Percentiles rank a stretch among this genome's conserved stretches.
These are phyloP conservation scores for Boletus huronensis DNA, from an alignment of 768 basidiomycete species.

Conservation along the genomic window DNA sequence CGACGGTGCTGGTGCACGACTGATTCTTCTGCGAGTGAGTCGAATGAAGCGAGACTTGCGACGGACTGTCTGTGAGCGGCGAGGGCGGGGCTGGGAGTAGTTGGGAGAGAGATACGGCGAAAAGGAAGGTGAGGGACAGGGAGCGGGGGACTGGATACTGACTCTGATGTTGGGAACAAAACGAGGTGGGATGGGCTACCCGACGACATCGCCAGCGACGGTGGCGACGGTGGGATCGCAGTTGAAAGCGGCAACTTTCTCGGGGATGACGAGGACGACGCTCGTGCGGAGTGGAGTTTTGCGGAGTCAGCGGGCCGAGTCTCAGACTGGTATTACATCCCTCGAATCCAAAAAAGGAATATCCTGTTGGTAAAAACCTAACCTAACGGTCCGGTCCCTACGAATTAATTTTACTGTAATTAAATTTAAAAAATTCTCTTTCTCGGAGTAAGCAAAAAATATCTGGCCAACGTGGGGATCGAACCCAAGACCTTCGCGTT, in stretches of 20 bases:
- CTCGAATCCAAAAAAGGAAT: conserved; percentile 16
- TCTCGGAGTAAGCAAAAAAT: conserved; percentile 1
- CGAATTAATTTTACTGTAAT: no score
- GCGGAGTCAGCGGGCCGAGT: conserved; percentile 19
- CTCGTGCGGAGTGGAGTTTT: neutral
- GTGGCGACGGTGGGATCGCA: conserved; percentile 8
- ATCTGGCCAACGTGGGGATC: conserved; percentile 68
- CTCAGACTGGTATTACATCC: conserved; percentile 21
- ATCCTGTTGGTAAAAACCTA: no score
- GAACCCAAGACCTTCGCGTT: conserved; percentile 64
- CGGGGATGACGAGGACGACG: neutral
- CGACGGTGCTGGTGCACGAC: conserved; percentile 28
- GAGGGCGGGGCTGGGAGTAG: conserved; percentile 43
- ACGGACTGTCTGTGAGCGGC: conserved; percentile 55
- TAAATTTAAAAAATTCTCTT: no score
- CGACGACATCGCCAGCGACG: conserved; percentile 21
- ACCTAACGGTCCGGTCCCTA: no score
- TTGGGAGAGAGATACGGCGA: conserved; percentile 58
- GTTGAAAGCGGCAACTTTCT: conserved; percentile 1
- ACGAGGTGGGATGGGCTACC: conserved; percentile 16
- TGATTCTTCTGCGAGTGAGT: conserved; percentile 59
- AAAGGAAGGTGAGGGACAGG: conserved; percentile 56
- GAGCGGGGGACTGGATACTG: conserved; percentile 21
- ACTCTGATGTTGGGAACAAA: conserved; percentile 33
- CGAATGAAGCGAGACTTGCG: conserved; percentile 68